Evolutionary conservation across 1,284 basidiomycete species (phyloP).

Genomic region (Sanghuangporus baumii): DNA sequence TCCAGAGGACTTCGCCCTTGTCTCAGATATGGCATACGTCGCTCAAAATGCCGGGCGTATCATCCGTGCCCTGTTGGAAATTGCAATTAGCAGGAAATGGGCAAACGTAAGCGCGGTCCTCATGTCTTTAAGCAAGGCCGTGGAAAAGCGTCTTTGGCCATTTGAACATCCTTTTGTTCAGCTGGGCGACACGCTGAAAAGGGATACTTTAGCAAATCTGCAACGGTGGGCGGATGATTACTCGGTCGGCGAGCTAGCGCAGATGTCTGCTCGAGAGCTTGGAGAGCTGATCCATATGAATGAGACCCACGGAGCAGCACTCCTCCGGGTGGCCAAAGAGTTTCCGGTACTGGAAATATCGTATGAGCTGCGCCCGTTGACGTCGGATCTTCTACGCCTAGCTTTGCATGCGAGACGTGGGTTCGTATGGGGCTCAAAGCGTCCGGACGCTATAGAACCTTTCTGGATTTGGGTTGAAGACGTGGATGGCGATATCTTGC

Average conservation of each 20-base stretch:
- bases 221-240: conserved; percentile 83
- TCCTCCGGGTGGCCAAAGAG: conserved; percentile 77
- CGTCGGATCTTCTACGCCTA: conserved; percentile 80
- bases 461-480: conserved; percentile 99
- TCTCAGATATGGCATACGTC: conserved; percentile 93
- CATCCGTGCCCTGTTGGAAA: conserved; percentile 89
- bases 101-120: conserved; percentile 78
- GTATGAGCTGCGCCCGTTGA: conserved; percentile 75
- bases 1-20: conserved; percentile 93
- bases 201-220: conserved; percentile 79
- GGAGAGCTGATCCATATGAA: conserved; percentile 87
- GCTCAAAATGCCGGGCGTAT: conserved; percentile 95
- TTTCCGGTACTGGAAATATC: conserved; percentile 77
- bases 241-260: conserved; percentile 70
- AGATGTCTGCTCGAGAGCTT: conserved; percentile 70
- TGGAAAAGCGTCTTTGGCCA: conserved; percentile 93
- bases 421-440: conserved; percentile 83
- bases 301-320: conserved; percentile 75
- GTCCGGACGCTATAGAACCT: conserved; percentile 77
- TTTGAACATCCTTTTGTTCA: conserved; percentile 91
- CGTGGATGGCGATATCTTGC: conserved; percentile 79
- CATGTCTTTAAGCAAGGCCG: conserved; percentile 90
- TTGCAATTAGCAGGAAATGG: conserved; percentile 90
- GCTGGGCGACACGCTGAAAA: conserved; percentile 57
- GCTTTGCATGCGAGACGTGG: conserved; percentile 56